Conservation (phyloP, 2,329 filamentous ascomycete genomes). For the Keithomyces neogunnii region DNA sequence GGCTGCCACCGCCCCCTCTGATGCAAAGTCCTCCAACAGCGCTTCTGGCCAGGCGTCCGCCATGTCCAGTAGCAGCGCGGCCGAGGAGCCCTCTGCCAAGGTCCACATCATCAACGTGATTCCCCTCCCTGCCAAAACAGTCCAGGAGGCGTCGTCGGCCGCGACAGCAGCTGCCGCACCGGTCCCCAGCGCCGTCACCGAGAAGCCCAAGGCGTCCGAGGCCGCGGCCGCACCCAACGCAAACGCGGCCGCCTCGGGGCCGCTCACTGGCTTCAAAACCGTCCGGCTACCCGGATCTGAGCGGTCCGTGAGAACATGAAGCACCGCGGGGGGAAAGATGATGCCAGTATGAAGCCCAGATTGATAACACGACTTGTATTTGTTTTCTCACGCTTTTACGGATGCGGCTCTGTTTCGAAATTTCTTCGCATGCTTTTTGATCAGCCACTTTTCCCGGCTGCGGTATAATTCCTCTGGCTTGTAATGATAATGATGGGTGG, state of each 20-base stretch:
- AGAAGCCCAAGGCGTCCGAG: not conserved
- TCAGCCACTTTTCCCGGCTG: not conserved
- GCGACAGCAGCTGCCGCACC: not conserved
- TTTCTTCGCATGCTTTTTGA: not conserved
- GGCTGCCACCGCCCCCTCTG: not conserved
- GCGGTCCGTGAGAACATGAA: not conserved
- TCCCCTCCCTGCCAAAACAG: not conserved
- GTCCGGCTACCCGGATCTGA: not conserved
- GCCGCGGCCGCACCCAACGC: not conserved
- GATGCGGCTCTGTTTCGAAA: not conserved
- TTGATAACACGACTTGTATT: not conserved
- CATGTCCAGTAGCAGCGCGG: not conserved
- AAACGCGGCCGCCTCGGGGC: not conserved
- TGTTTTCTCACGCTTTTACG: not conserved
- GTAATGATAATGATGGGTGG: not conserved
- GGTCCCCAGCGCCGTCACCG: not conserved
- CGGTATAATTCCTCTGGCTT: not conserved
- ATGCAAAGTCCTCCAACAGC: not conserved
- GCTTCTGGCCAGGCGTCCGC: not conserved
- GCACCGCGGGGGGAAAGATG: not conserved
- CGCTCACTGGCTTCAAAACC: not conserved
- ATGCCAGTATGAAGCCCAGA: not conserved
- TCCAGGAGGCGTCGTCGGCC: not conserved
- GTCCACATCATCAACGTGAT: not conserved
- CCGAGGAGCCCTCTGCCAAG: not conserved